Conservation (phyloP, 2,329 filamentous ascomycete species). For the Fusarium lyarnte region DNA sequence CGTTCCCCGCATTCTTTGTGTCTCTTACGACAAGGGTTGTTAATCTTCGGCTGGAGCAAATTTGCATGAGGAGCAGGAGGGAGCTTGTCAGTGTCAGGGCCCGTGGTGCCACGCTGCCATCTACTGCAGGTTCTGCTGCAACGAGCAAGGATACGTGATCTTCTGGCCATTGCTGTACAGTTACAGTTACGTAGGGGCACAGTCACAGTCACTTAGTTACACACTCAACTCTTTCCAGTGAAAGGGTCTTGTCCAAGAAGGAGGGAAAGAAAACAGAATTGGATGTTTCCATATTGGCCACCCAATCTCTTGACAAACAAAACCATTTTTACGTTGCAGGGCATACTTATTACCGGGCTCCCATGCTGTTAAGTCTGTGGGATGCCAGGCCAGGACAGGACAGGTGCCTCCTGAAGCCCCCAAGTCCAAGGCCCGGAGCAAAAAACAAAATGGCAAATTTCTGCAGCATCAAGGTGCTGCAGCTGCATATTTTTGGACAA, state of each 20-base stretch:
- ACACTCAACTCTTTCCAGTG: constrained; percentile 17
- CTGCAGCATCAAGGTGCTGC: constrained; percentile 33
- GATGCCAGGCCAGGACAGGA: neutral
- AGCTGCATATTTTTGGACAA: constrained; percentile 38
- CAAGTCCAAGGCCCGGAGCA: neutral
- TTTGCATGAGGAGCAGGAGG: constrained; percentile 5
- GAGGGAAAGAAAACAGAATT: neutral
- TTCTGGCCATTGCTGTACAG: constrained; percentile 1
- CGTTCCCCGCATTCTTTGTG: constrained; percentile 40
- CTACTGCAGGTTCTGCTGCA: constrained; percentile 37
- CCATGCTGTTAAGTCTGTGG: constrained; percentile 32
- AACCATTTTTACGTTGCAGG: constrained; percentile 14
- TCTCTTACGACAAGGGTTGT: constrained; percentile 6
- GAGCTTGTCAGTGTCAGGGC: constrained; percentile 25
- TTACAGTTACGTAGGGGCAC: constrained; percentile 23
- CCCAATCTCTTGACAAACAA: constrained; percentile 24
- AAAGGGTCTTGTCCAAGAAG: neutral
- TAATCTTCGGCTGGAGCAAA: constrained; percentile 23
- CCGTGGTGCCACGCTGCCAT: constrained; percentile 19
- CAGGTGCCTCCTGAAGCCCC: neutral
- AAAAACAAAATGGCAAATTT: constrained; percentile 2
- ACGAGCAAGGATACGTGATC: constrained; percentile 17
- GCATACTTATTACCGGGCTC: constrained; percentile 1
- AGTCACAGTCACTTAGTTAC: neutral
- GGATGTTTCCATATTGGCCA: constrained; percentile 8